Percentiles rank a stretch among this genome's conserved stretches.
These are phyloP conservation scores for Candida palmyrensis DNA, from an alignment of 805 yeast genomes.

Conservation along the genomic window DNA sequence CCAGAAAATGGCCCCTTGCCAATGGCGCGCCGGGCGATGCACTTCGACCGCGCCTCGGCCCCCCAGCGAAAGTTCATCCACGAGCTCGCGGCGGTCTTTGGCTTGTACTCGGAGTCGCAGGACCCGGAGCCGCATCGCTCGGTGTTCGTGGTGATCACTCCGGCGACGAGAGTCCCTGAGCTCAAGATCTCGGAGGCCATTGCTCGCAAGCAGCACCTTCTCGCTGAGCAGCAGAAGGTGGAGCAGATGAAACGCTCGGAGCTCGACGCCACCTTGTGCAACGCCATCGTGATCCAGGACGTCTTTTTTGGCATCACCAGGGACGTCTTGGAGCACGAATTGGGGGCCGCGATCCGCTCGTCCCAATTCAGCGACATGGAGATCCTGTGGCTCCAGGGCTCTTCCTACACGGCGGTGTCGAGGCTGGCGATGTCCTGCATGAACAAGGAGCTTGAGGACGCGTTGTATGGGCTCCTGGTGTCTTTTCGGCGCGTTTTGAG, in stretches of 20 bases:
- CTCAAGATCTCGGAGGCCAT: constrained; percentile 44
- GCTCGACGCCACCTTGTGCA: constrained; percentile 33
- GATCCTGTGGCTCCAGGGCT: constrained; percentile 38
- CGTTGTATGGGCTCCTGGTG: constrained; percentile 37
- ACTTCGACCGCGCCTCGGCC: constrained; percentile 69
- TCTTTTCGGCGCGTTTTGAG: constrained; percentile 27
- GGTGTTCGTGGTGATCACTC: constrained; percentile 50
- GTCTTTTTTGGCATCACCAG: constrained; percentile 49
- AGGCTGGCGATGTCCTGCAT: constrained; percentile 27
- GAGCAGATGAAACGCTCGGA: constrained; percentile 16
- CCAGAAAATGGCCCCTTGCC: constrained; percentile 12
- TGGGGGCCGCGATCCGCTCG: constrained; percentile 17
- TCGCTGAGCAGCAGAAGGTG: constrained; percentile 14
- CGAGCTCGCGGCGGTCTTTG: constrained; percentile 55
- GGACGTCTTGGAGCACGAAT: constrained; percentile 35
- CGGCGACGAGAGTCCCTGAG: constrained; percentile 34
- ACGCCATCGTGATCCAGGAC: constrained; percentile 52
- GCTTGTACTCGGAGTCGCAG: constrained; percentile 64
- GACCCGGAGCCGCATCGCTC: constrained; percentile 78
- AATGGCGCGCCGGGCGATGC: constrained; percentile 34
- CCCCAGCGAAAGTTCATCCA: constrained; percentile 70
- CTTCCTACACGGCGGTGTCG: constrained; percentile 38
- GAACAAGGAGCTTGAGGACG: constrained; percentile 34
- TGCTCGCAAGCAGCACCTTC: constrained; percentile 15
- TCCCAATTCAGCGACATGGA: constrained; percentile 17